These are phyloP conservation scores for Globisporangium perplexum DNA, from an alignment of 352 stramenopile species.

Conservation along the genomic window DNA sequence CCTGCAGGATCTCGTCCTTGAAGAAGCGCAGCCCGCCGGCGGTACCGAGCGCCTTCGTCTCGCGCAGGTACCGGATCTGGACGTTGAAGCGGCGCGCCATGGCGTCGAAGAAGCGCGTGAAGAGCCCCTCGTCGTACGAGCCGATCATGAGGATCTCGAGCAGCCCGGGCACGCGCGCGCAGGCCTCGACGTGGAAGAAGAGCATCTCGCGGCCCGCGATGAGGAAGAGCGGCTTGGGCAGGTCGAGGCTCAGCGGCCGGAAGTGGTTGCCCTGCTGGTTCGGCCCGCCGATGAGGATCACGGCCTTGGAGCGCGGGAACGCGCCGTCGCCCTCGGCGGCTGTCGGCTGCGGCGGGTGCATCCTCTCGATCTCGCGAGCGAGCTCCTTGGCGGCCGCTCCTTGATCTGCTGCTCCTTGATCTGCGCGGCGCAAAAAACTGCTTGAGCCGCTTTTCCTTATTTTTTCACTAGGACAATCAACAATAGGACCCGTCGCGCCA, in stretches of 20 bases:
- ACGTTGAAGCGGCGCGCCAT: slow-evolving; percentile 80
- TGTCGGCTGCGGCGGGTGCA: slow-evolving; percentile 5
- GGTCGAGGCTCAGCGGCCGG: slow-evolving; percentile 77
- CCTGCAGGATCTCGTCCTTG: slow-evolving; percentile 76
- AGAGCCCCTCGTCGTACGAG: slow-evolving; percentile 85
- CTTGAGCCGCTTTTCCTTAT: too few species aligned
- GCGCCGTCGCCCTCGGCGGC: slow-evolving; percentile 27
- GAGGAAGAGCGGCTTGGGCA: slow-evolving; percentile 85
- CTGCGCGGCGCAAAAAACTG: too few species aligned
- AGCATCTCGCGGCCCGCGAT: slow-evolving; percentile 84
- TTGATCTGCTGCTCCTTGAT: background rate
- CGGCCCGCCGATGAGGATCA: slow-evolving; percentile 83
- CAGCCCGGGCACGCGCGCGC: slow-evolving; percentile 72
- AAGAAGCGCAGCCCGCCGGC: slow-evolving; percentile 82
- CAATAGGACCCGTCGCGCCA: too few species aligned
- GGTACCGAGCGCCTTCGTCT: slow-evolving; percentile 78
- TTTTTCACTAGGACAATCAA: too few species aligned
- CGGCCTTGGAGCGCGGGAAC: slow-evolving; percentile 79
- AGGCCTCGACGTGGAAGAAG: slow-evolving; percentile 87
- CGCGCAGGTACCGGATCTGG: slow-evolving; percentile 77
- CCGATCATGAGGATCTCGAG: slow-evolving; percentile 88
- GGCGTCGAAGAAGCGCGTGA: slow-evolving; percentile 85
- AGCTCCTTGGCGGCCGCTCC: too few species aligned
- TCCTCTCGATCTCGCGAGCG: too few species aligned
- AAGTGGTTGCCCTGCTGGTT: slow-evolving; percentile 88